These are phyloP conservation scores for Aspergillus baeticus DNA, from an alignment of 495 filamentous ascomycete genomes.

Conservation along the genomic window DNA sequence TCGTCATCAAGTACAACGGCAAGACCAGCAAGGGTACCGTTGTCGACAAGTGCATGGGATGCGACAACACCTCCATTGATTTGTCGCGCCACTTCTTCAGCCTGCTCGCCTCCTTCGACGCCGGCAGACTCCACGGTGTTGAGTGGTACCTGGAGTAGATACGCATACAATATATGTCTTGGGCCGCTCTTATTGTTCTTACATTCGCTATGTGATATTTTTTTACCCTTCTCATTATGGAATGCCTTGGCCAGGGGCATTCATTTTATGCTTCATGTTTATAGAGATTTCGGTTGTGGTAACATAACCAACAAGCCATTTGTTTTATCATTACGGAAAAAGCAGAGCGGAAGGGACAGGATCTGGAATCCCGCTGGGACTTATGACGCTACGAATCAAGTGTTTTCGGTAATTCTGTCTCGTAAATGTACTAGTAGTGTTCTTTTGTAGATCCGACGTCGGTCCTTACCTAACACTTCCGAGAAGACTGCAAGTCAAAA, in stretches of 20 bases:
- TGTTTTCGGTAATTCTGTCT: constrained; percentile 10
- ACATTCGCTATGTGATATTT: constrained; percentile 6
- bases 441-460: background rate
- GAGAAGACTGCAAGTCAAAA: background rate
- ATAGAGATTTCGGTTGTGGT: constrained; percentile 16
- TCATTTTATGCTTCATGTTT: constrained; percentile 15
- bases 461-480: too few relatives aligned
- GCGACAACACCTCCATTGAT: constrained; percentile 46
- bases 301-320: constrained; percentile 7
- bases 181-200: constrained; percentile 8
- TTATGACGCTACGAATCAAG: constrained; percentile 16
- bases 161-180: background rate
- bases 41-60: constrained; percentile 77
- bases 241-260: background rate
- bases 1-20: constrained; percentile 59
- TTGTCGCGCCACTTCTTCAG: constrained; percentile 45
- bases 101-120: constrained; percentile 26
- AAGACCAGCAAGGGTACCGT: constrained; percentile 55
- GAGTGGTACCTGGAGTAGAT: constrained; percentile 27
- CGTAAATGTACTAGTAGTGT: too few relatives aligned
- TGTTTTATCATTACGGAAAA: constrained; percentile 2
- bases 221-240: constrained; percentile 1
- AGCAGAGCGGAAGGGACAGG: constrained; percentile 9
- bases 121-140: constrained; percentile 33
- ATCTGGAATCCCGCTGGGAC: constrained; percentile 13